These are phyloP conservation scores for Vachellia pachyceras DNA, from an alignment of 306 rosid species.

Conservation along the genomic window DNA sequence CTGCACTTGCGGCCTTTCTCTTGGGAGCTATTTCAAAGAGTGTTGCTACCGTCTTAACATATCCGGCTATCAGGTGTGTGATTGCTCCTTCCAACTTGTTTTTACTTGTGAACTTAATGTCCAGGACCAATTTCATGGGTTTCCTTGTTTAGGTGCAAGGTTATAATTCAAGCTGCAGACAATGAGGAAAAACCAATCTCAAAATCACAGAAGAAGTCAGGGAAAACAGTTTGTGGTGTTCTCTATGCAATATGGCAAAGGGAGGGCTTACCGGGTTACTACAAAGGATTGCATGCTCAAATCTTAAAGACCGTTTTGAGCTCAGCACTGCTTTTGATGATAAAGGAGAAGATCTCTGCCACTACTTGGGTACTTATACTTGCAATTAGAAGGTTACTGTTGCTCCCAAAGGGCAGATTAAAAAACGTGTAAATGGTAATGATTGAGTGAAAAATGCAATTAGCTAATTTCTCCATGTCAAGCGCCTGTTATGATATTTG, in stretches of 20 bases:
- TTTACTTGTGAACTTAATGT: constrained; percentile 35
- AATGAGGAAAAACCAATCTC: constrained; percentile 49
- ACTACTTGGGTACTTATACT: constrained; percentile 90
- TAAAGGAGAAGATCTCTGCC: constrained; percentile 92
- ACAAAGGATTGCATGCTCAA: constrained; percentile 96
- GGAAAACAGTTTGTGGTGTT: constrained; percentile 63
- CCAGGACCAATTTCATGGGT: constrained; percentile 27
- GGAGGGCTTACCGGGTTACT: constrained; percentile 85
- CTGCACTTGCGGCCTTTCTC: constrained; percentile 84
- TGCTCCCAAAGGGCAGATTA: constrained; percentile 58
- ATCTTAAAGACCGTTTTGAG: constrained; percentile 96
- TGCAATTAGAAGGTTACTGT: constrained; percentile 72
- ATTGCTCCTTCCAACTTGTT: constrained; percentile 35
- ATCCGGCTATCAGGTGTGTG: constrained; percentile 93
- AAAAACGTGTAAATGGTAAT: constrained; percentile 39
- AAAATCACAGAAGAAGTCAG: constrained; percentile 43
- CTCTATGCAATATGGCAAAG: constrained; percentile 77
- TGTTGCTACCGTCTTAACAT: constrained; percentile 82
- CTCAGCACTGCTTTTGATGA: constrained; percentile 96
- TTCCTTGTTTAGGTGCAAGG: constrained; percentile 81
- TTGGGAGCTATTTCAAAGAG: constrained; percentile 92
- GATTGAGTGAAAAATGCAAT: constrained; percentile 33
- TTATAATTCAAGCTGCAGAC: constrained; percentile 94
- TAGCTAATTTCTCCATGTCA: constrained; percentile 2
- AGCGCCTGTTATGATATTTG: neutral